These are phyloP conservation scores for Clavulina sp. DNA, from an alignment of 768 basidiomycete species.

Conservation along the genomic window DNA sequence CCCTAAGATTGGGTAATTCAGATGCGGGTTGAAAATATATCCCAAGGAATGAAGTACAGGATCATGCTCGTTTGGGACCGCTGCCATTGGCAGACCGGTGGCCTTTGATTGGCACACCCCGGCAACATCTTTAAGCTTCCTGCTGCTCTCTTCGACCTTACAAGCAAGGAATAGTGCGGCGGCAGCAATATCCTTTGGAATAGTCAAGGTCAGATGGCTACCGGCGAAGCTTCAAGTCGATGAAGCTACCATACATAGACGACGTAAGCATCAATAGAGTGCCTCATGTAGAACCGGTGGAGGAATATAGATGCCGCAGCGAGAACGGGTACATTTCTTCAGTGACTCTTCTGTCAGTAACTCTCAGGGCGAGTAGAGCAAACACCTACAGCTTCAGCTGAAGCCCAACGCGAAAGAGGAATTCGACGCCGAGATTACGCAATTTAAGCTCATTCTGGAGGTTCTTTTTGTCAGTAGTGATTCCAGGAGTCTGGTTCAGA, in stretches of 20 bases:
- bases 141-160: conserved; percentile 80
- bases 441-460: conserved; percentile 59
- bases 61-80: background rate
- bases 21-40: conserved; percentile 3
- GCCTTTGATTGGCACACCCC: conserved; percentile 22
- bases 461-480: conserved; percentile 23
- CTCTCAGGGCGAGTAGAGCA: background rate
- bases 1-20: conserved; percentile 29
- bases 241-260: background rate
- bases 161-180: conserved; percentile 77
- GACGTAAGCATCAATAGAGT: conserved; percentile 45
- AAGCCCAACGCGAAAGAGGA: conserved; percentile 65
- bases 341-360: background rate
- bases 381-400: conserved; percentile 51
- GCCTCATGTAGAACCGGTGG: conserved; percentile 81
- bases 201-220: conserved; percentile 1
- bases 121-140: conserved; percentile 75
- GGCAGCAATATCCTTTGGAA: conserved; percentile 56
- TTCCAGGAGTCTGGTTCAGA: conserved; percentile 41
- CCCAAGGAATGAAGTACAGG: background rate
- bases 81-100: background rate
- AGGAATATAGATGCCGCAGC: conserved; percentile 84
- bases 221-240: background rate
- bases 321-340: conserved; percentile 61
- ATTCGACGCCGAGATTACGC: conserved; percentile 66